A percentile compares a stretch with the other conserved stretches of the same genome.
These are phyloP conservation scores for Talaromyces sp. DNA, from an alignment of 2,329 filamentous ascomycete genomes.

Conservation along the genomic window DNA sequence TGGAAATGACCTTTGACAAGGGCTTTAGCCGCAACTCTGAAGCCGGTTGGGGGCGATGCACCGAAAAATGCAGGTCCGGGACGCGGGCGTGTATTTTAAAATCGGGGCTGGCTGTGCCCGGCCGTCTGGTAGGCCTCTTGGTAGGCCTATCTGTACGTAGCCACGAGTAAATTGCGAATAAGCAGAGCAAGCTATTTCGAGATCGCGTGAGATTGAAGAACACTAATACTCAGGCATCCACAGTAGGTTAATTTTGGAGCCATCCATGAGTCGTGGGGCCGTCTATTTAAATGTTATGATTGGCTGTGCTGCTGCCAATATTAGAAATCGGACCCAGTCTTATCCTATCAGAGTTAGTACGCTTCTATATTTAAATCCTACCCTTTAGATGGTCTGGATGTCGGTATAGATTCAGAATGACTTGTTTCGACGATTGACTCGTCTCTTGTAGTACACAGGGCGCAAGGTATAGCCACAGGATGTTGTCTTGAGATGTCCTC, in stretches of 20 bases:
- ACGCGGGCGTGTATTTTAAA: slow-evolving; percentile 3
- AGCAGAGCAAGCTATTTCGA: slow-evolving; percentile 6
- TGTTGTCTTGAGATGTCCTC: background rate
- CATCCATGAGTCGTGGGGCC: slow-evolving; percentile 11
- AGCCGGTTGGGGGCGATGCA: slow-evolving; percentile 16
- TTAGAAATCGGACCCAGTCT: slow-evolving; percentile 14
- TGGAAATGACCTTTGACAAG: background rate
- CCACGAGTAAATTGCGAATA: background rate
- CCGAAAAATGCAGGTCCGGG: slow-evolving; percentile 10
- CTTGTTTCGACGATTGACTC: background rate
- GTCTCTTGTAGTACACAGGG: background rate
- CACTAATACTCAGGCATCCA: slow-evolving; percentile 1
- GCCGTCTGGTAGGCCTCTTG: slow-evolving; percentile 10
- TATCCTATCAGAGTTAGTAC: background rate
- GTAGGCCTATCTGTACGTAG: background rate
- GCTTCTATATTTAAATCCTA: slow-evolving; percentile 13
- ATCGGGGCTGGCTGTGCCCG: slow-evolving; percentile 9
- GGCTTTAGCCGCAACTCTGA: slow-evolving; percentile 13
- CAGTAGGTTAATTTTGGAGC: slow-evolving; percentile 4
- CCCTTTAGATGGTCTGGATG: background rate
- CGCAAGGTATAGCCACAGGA: background rate
- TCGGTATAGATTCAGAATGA: slow-evolving; percentile 2
- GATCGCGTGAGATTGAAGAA: background rate
- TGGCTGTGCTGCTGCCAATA: slow-evolving; percentile 8
- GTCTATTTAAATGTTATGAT: background rate